These are phyloP conservation scores for Didymella exigua DNA, from an alignment of 2,329 filamentous ascomycete species.

Conservation along the genomic window DNA sequence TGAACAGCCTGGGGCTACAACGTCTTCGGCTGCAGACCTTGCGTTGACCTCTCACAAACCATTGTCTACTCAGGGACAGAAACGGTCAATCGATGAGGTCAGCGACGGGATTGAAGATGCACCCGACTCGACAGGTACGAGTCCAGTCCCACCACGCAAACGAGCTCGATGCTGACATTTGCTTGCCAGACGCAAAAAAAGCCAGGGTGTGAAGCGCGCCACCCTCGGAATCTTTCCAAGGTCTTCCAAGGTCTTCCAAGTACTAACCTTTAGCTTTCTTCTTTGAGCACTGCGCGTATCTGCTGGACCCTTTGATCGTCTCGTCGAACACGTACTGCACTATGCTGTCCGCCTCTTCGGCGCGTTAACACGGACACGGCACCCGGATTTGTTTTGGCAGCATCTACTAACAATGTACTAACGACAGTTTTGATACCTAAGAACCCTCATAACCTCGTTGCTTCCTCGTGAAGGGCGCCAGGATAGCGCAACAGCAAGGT, in stretches of 20 bases:
- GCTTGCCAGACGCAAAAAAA: constrained; percentile 38
- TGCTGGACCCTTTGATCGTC: not conserved
- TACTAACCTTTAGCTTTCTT: constrained; percentile 30
- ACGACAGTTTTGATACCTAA: constrained; percentile 6
- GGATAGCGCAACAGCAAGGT: constrained; percentile 11
- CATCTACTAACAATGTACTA: constrained; percentile 15
- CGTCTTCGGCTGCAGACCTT: constrained; percentile 37
- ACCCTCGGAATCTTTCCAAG: constrained; percentile 24
- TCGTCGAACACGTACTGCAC: not conserved
- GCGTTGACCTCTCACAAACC: constrained; percentile 29
- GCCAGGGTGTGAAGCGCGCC: constrained; percentile 36
- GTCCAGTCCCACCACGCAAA: not conserved
- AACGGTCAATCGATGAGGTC: constrained; percentile 43
- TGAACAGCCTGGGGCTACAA: constrained; percentile 30
- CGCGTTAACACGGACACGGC: not conserved
- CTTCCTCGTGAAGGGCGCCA: not conserved
- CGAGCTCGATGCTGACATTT: constrained; percentile 18
- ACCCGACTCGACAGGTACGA: constrained; percentile 38
- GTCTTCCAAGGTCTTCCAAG: constrained; percentile 6
- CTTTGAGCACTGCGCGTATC: not conserved
- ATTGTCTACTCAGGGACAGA: constrained; percentile 39
- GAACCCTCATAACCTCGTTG: not conserved
- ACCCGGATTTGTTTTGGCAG: not conserved
- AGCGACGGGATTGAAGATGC: constrained; percentile 34
- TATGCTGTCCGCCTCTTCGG: not conserved